Base-by-base conservation (phyloP, 1,284 basidiomycete species). In the Agroathelia rolfsii region DNA sequence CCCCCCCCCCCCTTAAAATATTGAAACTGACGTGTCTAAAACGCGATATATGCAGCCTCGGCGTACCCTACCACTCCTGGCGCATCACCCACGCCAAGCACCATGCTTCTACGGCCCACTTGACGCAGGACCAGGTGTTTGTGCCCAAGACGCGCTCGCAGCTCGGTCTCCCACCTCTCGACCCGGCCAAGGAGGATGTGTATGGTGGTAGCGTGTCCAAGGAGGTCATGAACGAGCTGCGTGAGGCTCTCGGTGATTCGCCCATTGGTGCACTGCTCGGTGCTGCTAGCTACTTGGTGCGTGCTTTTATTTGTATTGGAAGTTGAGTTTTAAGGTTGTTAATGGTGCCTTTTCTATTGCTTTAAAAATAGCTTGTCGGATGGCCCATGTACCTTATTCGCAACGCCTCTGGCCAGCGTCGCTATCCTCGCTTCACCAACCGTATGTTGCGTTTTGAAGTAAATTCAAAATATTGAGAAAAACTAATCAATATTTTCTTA, bases 51-150 rank as follows among this genome's bases (percentile, higher is more conserved):
- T 35, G 23, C 41, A 86, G 82, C 37, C 75, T 98, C 31, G 81
- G 95, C 34, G 94, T 98, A 10, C 94, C 95, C 7, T 98, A 93
- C 64, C 93, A 98, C 57, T 89, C 90, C 14, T 98, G 95, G 95
- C 75, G 92, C 42, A 93, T 98, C 56, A 87, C 84, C 3, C 94
- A 98, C 58, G 90, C 77, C 22, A 92, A 92, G 56, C 94, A 98
- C 60, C 94, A 98, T 60, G 95, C 95, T 21, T 82, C 85, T 6
- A 97, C 93, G 10, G 87, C 75, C 22, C 93, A 97, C 61, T 74
- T 96, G 69, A 90, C 85, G 32, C 81, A 94, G 45, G 94, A 98
- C 51, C 92, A 99, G 56, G 95, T 97, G 42, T 96, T 89, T 49
- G 90, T 98, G 4, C 95, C 95, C 35, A 67, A 75, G 42, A 95